Evolutionary conservation across 192 early-diverging fungal genomes (phyloP).

Genomic region (Podila minutissima): DNA sequence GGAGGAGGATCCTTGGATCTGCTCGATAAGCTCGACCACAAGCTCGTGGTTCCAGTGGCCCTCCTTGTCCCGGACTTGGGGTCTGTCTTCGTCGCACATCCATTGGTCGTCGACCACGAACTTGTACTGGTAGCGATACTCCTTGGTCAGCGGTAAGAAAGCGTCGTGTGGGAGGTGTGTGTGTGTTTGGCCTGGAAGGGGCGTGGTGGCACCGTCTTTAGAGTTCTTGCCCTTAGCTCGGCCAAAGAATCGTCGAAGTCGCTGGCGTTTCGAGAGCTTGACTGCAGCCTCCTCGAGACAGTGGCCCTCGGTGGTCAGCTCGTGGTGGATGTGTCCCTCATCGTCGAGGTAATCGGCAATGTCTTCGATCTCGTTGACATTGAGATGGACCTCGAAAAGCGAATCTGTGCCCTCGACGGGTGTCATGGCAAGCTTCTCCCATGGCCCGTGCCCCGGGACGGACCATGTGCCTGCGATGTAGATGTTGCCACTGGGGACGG

Average conservation of each 20-base stretch:
- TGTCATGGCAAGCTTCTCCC: constrained; percentile 43
- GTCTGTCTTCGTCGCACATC: constrained; percentile 22
- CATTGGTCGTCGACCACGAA: constrained; percentile 52
- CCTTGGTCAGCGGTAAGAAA: constrained; percentile 20
- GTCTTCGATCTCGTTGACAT: constrained; percentile 43
- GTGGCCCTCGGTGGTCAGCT: constrained; percentile 12
- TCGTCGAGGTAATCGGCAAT: constrained; percentile 40
- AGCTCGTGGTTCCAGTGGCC: constrained; percentile 68
- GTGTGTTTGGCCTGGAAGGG: background rate
- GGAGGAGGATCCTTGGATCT: constrained; percentile 4
- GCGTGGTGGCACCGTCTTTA: background rate
- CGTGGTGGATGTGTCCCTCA: constrained; percentile 36
- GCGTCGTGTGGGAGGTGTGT: constrained; percentile 3
- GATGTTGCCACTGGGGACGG: constrained; percentile 37
- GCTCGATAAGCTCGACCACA: constrained; percentile 48
- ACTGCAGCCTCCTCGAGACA: constrained; percentile 3
- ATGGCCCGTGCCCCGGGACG: constrained; percentile 47
- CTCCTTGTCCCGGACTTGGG: constrained; percentile 58
- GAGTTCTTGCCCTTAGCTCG: constrained; percentile 17
- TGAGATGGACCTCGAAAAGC: constrained; percentile 23
- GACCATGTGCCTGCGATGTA: constrained; percentile 46
- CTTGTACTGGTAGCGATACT: constrained; percentile 52
- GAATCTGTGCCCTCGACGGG: constrained; percentile 19
- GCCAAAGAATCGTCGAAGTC: constrained; percentile 30
- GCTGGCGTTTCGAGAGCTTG: constrained; percentile 15